Evolutionary conservation across 257 asterid species (phyloP).

Genomic region (Scutellaria minor): DNA sequence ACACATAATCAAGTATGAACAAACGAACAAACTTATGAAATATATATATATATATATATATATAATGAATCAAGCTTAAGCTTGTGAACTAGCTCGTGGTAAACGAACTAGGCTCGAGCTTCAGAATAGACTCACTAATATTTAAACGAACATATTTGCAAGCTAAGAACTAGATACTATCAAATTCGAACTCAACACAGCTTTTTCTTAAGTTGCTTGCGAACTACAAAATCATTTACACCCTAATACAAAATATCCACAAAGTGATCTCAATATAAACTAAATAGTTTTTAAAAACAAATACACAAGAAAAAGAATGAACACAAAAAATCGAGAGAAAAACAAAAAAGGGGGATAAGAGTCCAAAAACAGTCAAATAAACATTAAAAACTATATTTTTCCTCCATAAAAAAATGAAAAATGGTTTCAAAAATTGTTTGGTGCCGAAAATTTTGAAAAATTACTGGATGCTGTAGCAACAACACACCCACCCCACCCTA

Average conservation of each 20-base stretch:
- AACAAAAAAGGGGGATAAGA: background rate
- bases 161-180: too few relatives aligned
- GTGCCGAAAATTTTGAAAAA: slow-evolving; percentile 37
- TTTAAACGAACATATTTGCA: too few relatives aligned
- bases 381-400: background rate
- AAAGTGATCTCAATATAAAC: background rate
- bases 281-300: background rate
- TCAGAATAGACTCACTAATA: too few relatives aligned
- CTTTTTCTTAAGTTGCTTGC: too few relatives aligned
- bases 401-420: slow-evolving; percentile 20
- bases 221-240: too few relatives aligned
- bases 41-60: too few relatives aligned
- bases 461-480: slow-evolving; percentile 31
- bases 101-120: too few relatives aligned
- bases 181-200: too few relatives aligned
- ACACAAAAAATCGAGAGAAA: background rate
- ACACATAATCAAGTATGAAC: too few relatives aligned
- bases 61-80: too few relatives aligned
- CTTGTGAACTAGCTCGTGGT: too few relatives aligned
- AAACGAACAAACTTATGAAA: too few relatives aligned
- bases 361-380: background rate
- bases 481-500: slow-evolving; percentile 1
- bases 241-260: background rate
- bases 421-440: slow-evolving; percentile 25
- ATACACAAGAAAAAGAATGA: background rate